Percentiles rank a stretch among this genome's conserved stretches.
Conservation (phyloP, 2,329 filamentous ascomycete species). For the Cladophialophora immunda region DNA sequence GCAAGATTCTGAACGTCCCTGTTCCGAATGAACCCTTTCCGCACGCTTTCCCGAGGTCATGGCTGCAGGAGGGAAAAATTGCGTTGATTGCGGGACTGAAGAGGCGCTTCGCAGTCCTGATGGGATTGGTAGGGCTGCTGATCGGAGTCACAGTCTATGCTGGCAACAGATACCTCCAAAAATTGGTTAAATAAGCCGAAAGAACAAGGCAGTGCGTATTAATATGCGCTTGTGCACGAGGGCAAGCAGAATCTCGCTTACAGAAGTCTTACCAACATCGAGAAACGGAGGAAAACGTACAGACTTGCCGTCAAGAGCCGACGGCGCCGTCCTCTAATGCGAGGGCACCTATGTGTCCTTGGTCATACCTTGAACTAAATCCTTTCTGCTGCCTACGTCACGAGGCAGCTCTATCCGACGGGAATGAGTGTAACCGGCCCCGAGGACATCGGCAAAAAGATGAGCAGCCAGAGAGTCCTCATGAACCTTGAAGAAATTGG, state of each 20-base stretch:
- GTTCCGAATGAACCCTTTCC: slow-evolving; percentile 13
- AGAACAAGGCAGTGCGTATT: neutral
- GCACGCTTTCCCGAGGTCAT: slow-evolving; percentile 14
- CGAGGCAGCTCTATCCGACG: too few species aligned
- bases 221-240: neutral
- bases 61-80: slow-evolving; percentile 4
- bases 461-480: too few species aligned
- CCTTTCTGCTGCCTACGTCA: too few species aligned
- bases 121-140: neutral
- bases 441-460: too few species aligned
- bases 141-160: neutral
- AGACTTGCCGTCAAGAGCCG: too few species aligned
- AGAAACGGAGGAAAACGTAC: too few species aligned
- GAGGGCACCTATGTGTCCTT: too few species aligned
- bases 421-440: too few species aligned
- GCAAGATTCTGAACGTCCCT: slow-evolving; percentile 12
- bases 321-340: too few species aligned
- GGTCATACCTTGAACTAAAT: too few species aligned
- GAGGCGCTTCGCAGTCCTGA: neutral
- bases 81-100: slow-evolving; percentile 1
- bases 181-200: neutral
- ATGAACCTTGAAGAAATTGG: neutral
- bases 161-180: neutral
- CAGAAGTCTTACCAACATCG: neutral
- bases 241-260: neutral